Evolutionary conservation across 2,329 filamentous ascomycete species (phyloP).

Genomic region (Botrytis cinerea): DNA sequence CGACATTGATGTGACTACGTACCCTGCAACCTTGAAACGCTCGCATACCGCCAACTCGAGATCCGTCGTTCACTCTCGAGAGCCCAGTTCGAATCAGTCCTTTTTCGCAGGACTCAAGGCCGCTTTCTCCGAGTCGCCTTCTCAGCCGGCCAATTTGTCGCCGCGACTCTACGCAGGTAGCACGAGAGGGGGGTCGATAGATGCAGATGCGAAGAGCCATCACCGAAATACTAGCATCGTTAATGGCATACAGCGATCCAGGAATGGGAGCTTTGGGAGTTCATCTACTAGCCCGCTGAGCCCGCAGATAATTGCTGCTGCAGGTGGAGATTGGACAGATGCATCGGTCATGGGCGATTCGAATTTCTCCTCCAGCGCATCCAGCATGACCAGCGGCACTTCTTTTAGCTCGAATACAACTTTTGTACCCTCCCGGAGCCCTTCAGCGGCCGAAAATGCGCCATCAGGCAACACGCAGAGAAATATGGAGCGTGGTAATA

Average conservation of each 20-base stretch:
- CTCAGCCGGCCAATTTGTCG: constrained; percentile 33
- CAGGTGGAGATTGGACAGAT: constrained; percentile 47
- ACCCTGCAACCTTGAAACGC: constrained; percentile 40
- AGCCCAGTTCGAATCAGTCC: constrained; percentile 31
- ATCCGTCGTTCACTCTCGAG: constrained; percentile 32
- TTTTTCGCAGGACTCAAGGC: constrained; percentile 30
- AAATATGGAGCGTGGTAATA: constrained; percentile 63
- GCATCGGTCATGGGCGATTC: constrained; percentile 40
- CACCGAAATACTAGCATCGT: constrained; percentile 97
- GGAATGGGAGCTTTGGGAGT: constrained; percentile 85
- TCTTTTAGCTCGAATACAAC: constrained; percentile 40
- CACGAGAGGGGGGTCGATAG: constrained; percentile 41
- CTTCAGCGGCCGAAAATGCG: constrained; percentile 50
- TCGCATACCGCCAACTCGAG: constrained; percentile 33
- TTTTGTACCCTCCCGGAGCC: constrained; percentile 40
- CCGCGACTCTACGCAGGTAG: constrained; percentile 35
- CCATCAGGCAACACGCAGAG: constrained; percentile 50
- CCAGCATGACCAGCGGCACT: constrained; percentile 35
- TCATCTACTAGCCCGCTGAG: constrained; percentile 82
- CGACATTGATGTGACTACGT: constrained; percentile 35
- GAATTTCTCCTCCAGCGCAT: constrained; percentile 34
- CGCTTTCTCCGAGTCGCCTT: constrained; percentile 33
- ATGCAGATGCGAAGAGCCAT: constrained; percentile 62
- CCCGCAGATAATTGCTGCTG: constrained; percentile 78
- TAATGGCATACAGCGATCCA: constrained; percentile 88